Evolutionary conservation across 176 grass and related monocot species (phyloP).

Genomic region (Oryza officinalis): DNA sequence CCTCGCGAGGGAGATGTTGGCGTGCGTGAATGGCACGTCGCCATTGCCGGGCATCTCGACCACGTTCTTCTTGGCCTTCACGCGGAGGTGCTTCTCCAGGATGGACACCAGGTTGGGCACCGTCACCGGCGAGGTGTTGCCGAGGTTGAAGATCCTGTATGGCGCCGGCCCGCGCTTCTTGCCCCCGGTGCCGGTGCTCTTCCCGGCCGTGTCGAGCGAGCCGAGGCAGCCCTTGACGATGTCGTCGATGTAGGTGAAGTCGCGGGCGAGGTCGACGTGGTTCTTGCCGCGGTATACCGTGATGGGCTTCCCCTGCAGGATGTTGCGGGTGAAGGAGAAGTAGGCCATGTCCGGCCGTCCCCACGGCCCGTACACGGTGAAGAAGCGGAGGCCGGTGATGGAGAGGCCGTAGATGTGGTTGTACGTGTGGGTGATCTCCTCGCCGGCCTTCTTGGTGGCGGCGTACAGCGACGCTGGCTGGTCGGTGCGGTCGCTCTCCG

Average conservation of each 20-base stretch:
- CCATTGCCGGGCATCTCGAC: slow-evolving; percentile 91
- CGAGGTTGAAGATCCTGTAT: slow-evolving; percentile 90
- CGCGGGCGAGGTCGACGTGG: slow-evolving; percentile 64
- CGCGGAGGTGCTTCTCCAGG: slow-evolving; percentile 77
- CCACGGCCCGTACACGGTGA: slow-evolving; percentile 87
- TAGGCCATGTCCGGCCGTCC: slow-evolving; percentile 93
- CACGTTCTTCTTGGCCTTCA: slow-evolving; percentile 74
- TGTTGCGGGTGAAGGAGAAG: slow-evolving; percentile 88
- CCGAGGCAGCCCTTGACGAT: slow-evolving; percentile 82
- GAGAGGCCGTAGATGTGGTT: slow-evolving; percentile 96
- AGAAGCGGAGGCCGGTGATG: slow-evolving; percentile 81
- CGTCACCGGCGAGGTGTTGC: slow-evolving; percentile 81
- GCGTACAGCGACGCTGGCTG: slow-evolving; percentile 84
- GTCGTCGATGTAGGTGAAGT: slow-evolving; percentile 98
- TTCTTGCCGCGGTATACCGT: slow-evolving; percentile 78
- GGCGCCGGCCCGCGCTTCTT: slow-evolving; percentile 76
- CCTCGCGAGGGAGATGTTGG: slow-evolving; percentile 74
- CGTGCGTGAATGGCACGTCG: slow-evolving; percentile 91
- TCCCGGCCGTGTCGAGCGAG: slow-evolving; percentile 67
- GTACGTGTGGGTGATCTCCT: slow-evolving; percentile 93
- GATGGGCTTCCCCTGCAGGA: slow-evolving; percentile 87
- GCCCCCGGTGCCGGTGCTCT: slow-evolving; percentile 77
- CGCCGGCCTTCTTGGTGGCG: slow-evolving; percentile 94
- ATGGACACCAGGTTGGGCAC: slow-evolving; percentile 81
- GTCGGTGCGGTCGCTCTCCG: slow-evolving; percentile 75